Evolutionary conservation across 352 stramenopile species (phyloP).

Genomic region (Pythium scleroteichum): DNA sequence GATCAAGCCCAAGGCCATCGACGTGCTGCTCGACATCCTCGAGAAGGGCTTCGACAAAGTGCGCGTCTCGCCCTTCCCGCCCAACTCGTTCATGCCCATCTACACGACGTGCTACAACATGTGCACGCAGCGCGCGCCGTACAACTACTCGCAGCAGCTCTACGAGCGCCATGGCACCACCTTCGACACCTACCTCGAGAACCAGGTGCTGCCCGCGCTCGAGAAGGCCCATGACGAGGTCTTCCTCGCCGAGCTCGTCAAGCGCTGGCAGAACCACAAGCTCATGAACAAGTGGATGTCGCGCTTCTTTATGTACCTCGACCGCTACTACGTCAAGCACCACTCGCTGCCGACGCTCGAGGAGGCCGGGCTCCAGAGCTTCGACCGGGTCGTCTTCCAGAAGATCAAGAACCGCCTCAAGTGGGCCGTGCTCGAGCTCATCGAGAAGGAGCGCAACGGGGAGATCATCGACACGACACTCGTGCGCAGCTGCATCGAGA

Average conservation of each 20-base stretch:
- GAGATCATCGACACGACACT: conserved; percentile 97
- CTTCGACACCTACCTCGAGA: conserved; percentile 86
- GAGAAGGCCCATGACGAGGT: conserved; percentile 91
- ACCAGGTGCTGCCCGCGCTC: conserved; percentile 90
- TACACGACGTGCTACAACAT: conserved; percentile 98
- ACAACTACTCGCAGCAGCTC: conserved; percentile 99
- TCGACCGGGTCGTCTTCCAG: conserved; percentile 83
- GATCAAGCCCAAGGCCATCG: conserved; percentile 89
- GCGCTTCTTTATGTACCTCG: conserved; percentile 99
- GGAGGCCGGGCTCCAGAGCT: conserved; percentile 88
- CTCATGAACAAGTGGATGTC: conserved; percentile 99
- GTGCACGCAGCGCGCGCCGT: conserved; percentile 98
- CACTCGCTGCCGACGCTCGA: conserved; percentile 95
- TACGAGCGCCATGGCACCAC: conserved; percentile 96
- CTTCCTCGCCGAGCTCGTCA: conserved; percentile 96
- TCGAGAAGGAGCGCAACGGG: conserved; percentile 97
- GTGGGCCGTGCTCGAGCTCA: conserved; percentile 94
- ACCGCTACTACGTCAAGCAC: conserved; percentile 97
- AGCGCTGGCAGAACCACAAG: conserved; percentile 98
- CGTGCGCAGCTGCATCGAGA: conserved; percentile 96
- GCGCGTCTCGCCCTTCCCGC: conserved; percentile 76
- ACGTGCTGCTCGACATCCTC: conserved; percentile 85
- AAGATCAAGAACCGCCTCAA: conserved; percentile 83
- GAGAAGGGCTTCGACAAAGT: conserved; percentile 87
- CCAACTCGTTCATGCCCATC: conserved; percentile 88